A percentile compares a stretch with the other conserved stretches of the same genome.
Evolutionary conservation across 164 flowering plant genomes (phyloP).

Genomic region (Houttuynia cordata): DNA sequence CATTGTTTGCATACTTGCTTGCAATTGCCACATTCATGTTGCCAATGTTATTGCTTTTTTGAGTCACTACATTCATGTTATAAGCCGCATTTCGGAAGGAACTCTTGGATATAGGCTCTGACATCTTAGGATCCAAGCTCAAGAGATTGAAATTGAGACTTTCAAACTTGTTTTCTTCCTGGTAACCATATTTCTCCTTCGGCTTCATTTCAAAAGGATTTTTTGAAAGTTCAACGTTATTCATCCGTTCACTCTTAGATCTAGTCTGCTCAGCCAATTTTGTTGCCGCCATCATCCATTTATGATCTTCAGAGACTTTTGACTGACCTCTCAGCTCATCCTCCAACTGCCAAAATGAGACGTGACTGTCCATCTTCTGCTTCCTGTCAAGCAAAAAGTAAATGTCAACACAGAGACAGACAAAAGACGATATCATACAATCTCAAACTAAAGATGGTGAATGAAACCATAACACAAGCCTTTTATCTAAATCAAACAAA

Average conservation of each 20-base stretch:
- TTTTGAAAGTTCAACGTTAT: conserved; percentile 75
- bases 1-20: conserved; percentile 39
- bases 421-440: too few relatives aligned
- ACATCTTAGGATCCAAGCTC: conserved; percentile 47
- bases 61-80: conserved; percentile 36
- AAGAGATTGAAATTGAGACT: conserved; percentile 54
- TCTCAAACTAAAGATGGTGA: too few relatives aligned
- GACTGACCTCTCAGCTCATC: conserved; percentile 86
- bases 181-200: conserved; percentile 43
- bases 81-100: conserved; percentile 25
- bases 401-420: not conserved
- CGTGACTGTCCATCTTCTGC: conserved; percentile 48
- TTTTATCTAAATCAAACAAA: too few relatives aligned
- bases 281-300: conserved; percentile 74
- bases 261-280: conserved; percentile 85
- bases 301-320: conserved; percentile 69
- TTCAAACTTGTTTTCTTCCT: conserved; percentile 73
- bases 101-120: conserved; percentile 30
- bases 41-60: conserved; percentile 24
- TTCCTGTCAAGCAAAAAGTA: not conserved
- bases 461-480: too few relatives aligned
- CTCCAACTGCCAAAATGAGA: conserved; percentile 86
- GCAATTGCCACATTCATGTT: conserved; percentile 24
- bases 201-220: conserved; percentile 36
- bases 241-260: conserved; percentile 63